These are phyloP conservation scores for Teratosphaeria viscida DNA, from an alignment of 2,329 filamentous ascomycete species.

Conservation along the genomic window DNA sequence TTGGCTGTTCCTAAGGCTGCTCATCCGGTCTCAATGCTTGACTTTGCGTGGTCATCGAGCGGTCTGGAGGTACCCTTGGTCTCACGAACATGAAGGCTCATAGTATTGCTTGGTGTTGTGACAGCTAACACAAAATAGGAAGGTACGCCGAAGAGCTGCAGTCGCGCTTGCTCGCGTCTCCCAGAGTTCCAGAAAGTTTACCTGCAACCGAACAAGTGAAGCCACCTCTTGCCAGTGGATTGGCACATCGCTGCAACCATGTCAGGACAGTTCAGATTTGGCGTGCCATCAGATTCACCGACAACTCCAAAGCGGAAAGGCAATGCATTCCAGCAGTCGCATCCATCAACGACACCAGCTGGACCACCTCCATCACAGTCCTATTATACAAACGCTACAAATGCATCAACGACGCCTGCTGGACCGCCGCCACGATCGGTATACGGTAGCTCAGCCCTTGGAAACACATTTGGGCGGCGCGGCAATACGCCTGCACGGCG, in stretches of 20 bases:
- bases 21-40: too few relatives aligned
- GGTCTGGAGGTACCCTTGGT: too few relatives aligned
- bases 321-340: constrained; percentile 2
- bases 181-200: neutral
- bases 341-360: constrained; percentile 28
- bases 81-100: too few relatives aligned
- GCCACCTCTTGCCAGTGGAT: neutral
- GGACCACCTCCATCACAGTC: constrained; percentile 25
- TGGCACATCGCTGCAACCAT: neutral
- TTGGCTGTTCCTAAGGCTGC: too few relatives aligned
- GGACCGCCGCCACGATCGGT: constrained; percentile 26
- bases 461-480: constrained; percentile 18
- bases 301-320: constrained; percentile 18
- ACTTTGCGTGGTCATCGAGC: too few relatives aligned
- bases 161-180: neutral
- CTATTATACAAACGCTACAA: constrained; percentile 10
- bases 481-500: constrained; percentile 13
- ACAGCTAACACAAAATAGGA: neutral
- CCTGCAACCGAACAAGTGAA: neutral
- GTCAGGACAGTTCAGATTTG: neutral
- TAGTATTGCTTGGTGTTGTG: too few relatives aligned
- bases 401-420: constrained; percentile 25
- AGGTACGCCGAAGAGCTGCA: neutral
- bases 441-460: constrained; percentile 24
- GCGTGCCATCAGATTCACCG: constrained; percentile 4